Conservation (phyloP, 306 rosid genomes). For the Ziziphus jujuba region DNA sequence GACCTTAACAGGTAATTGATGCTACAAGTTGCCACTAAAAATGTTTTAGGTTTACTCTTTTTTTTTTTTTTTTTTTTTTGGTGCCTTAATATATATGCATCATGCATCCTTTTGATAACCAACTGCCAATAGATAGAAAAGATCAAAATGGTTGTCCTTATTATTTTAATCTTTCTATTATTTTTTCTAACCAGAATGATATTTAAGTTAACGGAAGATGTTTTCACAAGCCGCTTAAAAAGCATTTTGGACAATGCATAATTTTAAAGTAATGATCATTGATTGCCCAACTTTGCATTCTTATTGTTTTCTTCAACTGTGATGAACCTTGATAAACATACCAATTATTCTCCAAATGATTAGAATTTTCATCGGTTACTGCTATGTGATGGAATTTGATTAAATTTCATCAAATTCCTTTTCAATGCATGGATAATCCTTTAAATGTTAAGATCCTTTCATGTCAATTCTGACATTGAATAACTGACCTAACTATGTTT, state of each 20-base stretch:
- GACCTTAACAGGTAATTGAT: constrained; percentile 77
- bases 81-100: neutral
- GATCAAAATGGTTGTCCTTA: no score
- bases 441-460: no score
- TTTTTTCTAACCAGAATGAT: no score
- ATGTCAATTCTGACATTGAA: no score
- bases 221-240: no score
- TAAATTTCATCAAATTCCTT: neutral
- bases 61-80: no score
- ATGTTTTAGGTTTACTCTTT: neutral
- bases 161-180: no score
- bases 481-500: neutral
- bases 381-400: neutral
- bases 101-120: neutral
- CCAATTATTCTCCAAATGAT: neutral
- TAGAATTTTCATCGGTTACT: neutral
- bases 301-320: neutral
- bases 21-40: neutral
- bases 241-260: no score
- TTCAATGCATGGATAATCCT: no score
- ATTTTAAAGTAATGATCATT: neutral
- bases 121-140: no score
- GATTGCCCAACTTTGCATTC: neutral
- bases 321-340: neutral
- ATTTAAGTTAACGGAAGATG: no score